These are phyloP conservation scores for Antrodiella citrinella DNA, from an alignment of 768 basidiomycete genomes.

Conservation along the genomic window DNA sequence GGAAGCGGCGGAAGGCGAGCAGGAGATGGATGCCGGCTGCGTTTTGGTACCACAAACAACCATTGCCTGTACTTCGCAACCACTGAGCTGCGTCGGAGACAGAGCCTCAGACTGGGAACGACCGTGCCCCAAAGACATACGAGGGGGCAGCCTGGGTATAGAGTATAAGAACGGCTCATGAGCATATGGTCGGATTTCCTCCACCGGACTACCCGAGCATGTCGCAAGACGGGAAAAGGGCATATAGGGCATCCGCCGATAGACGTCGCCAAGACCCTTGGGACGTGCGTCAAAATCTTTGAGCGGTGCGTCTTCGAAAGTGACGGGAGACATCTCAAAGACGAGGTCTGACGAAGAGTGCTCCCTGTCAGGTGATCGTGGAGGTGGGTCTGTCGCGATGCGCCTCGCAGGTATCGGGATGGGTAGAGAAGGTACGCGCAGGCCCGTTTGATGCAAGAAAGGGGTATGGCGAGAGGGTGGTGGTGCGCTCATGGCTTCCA, in stretches of 20 bases:
- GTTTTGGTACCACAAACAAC: too few relatives aligned
- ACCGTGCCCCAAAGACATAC: slow-evolving; percentile 5
- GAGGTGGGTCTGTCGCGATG: slow-evolving; percentile 10
- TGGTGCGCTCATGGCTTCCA: slow-evolving; percentile 5
- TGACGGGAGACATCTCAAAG: slow-evolving; percentile 45
- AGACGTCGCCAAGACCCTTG: slow-evolving; percentile 10
- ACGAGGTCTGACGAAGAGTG: slow-evolving; percentile 38
- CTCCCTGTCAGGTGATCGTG: slow-evolving; percentile 22
- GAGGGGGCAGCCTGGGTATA: slow-evolving; percentile 9
- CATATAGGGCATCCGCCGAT: slow-evolving; percentile 3
- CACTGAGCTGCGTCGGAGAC: too few relatives aligned
- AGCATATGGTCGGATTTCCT: slow-evolving; percentile 7
- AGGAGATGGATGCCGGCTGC: background rate
- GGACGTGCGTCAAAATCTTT: slow-evolving; percentile 4
- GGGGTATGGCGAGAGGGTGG: slow-evolving; percentile 1
- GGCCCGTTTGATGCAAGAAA: slow-evolving; percentile 4
- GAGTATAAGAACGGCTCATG: slow-evolving; percentile 14
- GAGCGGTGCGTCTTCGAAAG: slow-evolving; percentile 8
- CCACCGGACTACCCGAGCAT: slow-evolving; percentile 1
- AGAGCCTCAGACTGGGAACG: slow-evolving; percentile 3
- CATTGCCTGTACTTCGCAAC: too few relatives aligned
- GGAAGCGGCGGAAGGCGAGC: background rate
- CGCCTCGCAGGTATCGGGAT: slow-evolving; percentile 14
- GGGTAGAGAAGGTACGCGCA: slow-evolving; percentile 7
- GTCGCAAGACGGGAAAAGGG: slow-evolving; percentile 4